Percentiles rank a stretch among this genome's conserved stretches.
phyloP scores from a whole-genome alignment of 2,329 filamentous ascomycete genomes.

The Talaromyces sp. region DNA sequence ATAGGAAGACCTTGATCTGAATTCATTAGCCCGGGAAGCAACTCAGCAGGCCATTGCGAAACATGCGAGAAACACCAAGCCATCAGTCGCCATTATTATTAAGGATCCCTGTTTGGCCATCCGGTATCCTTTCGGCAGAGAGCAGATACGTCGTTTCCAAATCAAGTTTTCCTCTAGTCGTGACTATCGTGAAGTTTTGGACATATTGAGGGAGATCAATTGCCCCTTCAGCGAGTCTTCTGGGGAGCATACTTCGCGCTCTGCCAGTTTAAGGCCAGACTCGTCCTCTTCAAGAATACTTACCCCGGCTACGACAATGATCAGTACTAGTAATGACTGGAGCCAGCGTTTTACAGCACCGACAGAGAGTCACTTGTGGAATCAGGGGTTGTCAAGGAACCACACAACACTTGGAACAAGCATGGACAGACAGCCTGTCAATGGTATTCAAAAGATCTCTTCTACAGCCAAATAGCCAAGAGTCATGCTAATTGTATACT shows the following conservation, averaged over 20 bases:
- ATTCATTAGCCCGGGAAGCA: constrained; percentile 25
- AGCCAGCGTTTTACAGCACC: not conserved
- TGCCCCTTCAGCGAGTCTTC: constrained; percentile 40
- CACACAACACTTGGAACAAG: constrained; percentile 8
- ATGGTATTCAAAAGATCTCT: constrained; percentile 1
- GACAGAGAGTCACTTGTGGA: not conserved
- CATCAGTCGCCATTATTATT: constrained; percentile 37
- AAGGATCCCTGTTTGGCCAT: constrained; percentile 43
- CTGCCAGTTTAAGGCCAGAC: constrained; percentile 16
- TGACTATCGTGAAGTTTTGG: constrained; percentile 38
- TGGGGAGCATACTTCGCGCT: constrained; percentile 17
- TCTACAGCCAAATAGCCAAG: not conserved
- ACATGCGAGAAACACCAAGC: constrained; percentile 19
- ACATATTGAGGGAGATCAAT: constrained; percentile 36
- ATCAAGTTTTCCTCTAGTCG: constrained; percentile 36
- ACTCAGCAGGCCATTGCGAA: constrained; percentile 13
- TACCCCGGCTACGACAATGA: not conserved
- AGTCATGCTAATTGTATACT: not conserved
- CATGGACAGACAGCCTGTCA: not conserved
- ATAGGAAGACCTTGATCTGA: constrained; percentile 40
- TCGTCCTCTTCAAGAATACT: constrained; percentile 23
- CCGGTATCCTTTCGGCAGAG: constrained; percentile 33
- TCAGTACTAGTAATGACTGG: not conserved
- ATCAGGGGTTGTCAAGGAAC: constrained; percentile 6
- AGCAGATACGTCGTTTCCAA: constrained; percentile 40